phyloP scores from a whole-genome alignment of 2,329 filamentous ascomycete species.

The Ilyonectria destructans region DNA sequence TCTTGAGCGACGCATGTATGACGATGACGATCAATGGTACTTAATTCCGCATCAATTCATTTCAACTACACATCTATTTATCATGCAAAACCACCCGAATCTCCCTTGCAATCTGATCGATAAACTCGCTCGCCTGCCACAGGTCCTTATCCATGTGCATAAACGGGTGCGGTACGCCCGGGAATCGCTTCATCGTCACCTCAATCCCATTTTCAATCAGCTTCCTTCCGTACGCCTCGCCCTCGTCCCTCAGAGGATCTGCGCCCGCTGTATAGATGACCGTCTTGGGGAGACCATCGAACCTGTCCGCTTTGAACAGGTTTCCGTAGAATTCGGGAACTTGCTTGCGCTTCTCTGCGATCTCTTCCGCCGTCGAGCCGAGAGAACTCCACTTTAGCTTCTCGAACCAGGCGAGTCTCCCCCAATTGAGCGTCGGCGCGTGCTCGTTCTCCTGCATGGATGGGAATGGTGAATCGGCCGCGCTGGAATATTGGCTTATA shows the following conservation, averaged over 20 bases:
- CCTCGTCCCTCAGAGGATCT: constrained; percentile 65
- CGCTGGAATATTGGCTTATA: constrained; percentile 54
- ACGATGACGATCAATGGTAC: no score
- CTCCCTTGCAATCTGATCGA: constrained; percentile 52
- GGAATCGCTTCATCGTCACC: constrained; percentile 63
- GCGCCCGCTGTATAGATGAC: constrained; percentile 61
- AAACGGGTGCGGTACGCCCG: constrained; percentile 65
- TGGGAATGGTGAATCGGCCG: constrained; percentile 57
- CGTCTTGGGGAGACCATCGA: constrained; percentile 54
- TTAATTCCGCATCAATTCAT: no score
- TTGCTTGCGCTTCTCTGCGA: constrained; percentile 12
- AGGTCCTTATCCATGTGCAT: constrained; percentile 64
- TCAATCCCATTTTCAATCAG: constrained; percentile 62
- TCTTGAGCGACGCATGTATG: no score
- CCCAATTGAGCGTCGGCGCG: constrained; percentile 63
- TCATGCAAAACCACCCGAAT: constrained; percentile 48
- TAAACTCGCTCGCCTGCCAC: constrained; percentile 56
- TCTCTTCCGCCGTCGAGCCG: constrained; percentile 11
- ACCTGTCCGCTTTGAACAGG: constrained; percentile 55
- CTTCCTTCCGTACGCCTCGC: constrained; percentile 62
- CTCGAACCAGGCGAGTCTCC: constrained; percentile 60
- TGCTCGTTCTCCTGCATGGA: constrained; percentile 61
- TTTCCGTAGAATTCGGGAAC: constrained; percentile 49
- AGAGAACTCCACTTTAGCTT: constrained; percentile 53
- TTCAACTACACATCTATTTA: background rate